phyloP scores from a whole-genome alignment of 257 asterid genomes.

The Voacanga thouarsii region DNA sequence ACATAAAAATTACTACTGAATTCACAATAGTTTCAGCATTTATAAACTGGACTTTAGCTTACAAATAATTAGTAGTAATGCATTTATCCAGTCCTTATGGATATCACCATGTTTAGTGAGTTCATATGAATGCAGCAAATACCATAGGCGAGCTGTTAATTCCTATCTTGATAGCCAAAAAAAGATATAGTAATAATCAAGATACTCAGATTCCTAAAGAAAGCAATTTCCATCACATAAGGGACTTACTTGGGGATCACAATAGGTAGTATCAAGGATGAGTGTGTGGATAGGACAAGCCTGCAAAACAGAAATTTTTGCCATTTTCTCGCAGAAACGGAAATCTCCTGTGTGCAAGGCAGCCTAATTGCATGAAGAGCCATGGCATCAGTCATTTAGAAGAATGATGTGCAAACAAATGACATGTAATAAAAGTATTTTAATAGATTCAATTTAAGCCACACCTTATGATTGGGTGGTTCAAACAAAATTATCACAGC shows the following conservation, averaged over 20 bases:
- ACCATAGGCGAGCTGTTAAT: neutral
- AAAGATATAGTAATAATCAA: neutral
- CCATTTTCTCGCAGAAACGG: constrained; percentile 74
- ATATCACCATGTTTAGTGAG: too few relatives aligned
- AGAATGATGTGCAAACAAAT: neutral
- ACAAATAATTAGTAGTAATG: neutral
- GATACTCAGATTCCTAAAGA: neutral
- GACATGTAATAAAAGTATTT: neutral
- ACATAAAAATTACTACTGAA: neutral
- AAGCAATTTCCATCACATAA: neutral
- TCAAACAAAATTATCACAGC: constrained; percentile 82
- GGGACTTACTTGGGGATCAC: constrained; percentile 69
- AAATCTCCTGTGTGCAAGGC: constrained; percentile 96
- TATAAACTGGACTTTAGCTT: neutral
- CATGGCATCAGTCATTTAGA: constrained; percentile 20
- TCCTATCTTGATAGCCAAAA: constrained; percentile 1
- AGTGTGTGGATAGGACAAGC: constrained; percentile 64
- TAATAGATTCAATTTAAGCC: constrained; percentile 22
- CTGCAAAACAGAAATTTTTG: constrained; percentile 44
- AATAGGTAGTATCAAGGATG: constrained; percentile 92
- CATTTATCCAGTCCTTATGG: neutral
- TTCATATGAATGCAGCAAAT: neutral
- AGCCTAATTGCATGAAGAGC: constrained; percentile 46
- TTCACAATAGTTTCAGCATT: neutral
- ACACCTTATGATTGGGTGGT: constrained; percentile 81